Evolutionary conservation across 441 rosid species (phyloP).

Genomic region (Raphanus hybrid): DNA sequence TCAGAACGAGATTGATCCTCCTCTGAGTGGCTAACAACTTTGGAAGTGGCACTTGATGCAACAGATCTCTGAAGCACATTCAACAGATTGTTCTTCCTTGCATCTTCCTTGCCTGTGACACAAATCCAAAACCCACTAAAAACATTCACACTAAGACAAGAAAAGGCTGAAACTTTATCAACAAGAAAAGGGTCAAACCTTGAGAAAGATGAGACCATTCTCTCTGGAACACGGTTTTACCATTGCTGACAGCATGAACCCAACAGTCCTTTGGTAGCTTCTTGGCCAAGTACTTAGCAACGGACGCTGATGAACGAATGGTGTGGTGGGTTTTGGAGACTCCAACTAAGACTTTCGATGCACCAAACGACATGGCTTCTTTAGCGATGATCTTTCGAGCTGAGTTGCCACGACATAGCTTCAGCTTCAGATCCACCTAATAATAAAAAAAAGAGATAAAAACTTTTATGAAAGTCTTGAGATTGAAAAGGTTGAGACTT

Average conservation of each 20-base stretch:
- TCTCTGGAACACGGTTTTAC: constrained; percentile 60
- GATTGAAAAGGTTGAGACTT: background rate
- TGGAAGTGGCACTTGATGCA: constrained; percentile 54
- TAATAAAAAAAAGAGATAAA: no score
- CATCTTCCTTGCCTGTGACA: constrained; percentile 57
- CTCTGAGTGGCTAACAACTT: constrained; percentile 49
- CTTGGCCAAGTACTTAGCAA: constrained; percentile 72
- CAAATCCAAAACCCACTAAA: constrained; percentile 1
- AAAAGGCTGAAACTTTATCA: background rate
- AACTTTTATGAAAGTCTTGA: background rate
- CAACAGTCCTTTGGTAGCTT: constrained; percentile 59
- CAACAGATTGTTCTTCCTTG: constrained; percentile 51
- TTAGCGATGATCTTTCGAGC: constrained; percentile 55
- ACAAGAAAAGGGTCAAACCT: constrained; percentile 29
- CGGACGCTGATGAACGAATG: constrained; percentile 57
- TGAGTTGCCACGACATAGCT: constrained; percentile 69
- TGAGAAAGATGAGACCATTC: constrained; percentile 50
- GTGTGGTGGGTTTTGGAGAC: constrained; percentile 45
- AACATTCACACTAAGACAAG: background rate
- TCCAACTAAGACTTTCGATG: constrained; percentile 64
- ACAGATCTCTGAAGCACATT: constrained; percentile 58
- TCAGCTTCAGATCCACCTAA: constrained; percentile 82
- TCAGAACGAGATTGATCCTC: background rate
- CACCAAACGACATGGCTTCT: constrained; percentile 62
- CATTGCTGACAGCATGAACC: constrained; percentile 68